Percentiles rank a stretch among this genome's conserved stretches.
Conservation (phyloP, 495 filamentous ascomycete species). For the Penicillium fimorum region DNA sequence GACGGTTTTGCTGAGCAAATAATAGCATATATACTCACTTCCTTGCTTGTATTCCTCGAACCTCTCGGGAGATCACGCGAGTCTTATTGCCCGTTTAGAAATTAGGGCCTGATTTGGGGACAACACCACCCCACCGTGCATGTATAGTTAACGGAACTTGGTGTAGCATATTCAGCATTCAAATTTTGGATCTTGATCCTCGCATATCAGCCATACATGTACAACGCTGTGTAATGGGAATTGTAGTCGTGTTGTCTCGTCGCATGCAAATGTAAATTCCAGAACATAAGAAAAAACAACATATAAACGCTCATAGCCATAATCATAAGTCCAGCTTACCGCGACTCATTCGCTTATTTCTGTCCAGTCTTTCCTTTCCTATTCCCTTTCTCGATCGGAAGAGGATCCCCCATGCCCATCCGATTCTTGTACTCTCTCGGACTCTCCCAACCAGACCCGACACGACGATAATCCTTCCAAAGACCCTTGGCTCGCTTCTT, state of each 20-base stretch:
- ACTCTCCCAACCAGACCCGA: slow-evolving; percentile 57
- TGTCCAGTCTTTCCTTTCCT: slow-evolving; percentile 36
- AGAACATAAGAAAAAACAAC: neutral
- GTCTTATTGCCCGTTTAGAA: slow-evolving; percentile 18
- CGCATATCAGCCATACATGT: slow-evolving; percentile 3
- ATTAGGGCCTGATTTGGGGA: slow-evolving; percentile 3
- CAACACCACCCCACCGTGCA: neutral
- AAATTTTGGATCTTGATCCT: neutral
- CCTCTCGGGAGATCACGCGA: neutral
- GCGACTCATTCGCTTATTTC: slow-evolving; percentile 20
- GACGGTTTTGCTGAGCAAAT: slow-evolving; percentile 57
- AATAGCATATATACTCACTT: slow-evolving; percentile 22
- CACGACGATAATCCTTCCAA: slow-evolving; percentile 61
- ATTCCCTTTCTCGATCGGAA: neutral
- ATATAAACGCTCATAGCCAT: slow-evolving; percentile 2
- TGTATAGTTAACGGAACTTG: slow-evolving; percentile 20
- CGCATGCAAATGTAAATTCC: slow-evolving; percentile 14
- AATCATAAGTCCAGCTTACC: slow-evolving; percentile 1
- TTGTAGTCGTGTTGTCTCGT: slow-evolving; percentile 14
- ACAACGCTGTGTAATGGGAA: neutral
- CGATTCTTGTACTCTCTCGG: slow-evolving; percentile 84
- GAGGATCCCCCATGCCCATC: slow-evolving; percentile 41
- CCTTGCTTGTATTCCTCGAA: slow-evolving; percentile 2
- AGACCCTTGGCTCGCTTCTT: slow-evolving; percentile 69
- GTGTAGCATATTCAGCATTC: slow-evolving; percentile 21